These are phyloP conservation scores for Agrocybe chaxingu DNA, from an alignment of 768 basidiomycete species.

Conservation along the genomic window DNA sequence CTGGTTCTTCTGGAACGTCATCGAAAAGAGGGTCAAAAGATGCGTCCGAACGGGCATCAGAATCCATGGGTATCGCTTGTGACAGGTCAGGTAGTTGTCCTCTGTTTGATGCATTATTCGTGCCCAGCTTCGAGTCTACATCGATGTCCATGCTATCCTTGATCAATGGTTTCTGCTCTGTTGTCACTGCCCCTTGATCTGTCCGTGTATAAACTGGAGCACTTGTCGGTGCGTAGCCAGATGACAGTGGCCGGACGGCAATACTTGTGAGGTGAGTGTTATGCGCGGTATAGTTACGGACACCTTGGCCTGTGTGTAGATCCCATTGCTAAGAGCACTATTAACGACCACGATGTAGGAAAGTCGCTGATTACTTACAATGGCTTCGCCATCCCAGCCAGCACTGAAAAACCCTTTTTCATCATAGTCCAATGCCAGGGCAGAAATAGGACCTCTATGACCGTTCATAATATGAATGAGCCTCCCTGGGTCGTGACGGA, in stretches of 20 bases:
- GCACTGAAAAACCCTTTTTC: conserved; percentile 89
- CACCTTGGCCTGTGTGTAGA: conserved; percentile 81
- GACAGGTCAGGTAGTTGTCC: conserved; percentile 11
- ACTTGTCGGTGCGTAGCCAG: conserved; percentile 28
- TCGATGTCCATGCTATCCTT: conserved; percentile 14
- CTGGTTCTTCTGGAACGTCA: conserved; percentile 41
- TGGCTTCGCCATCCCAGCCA: conserved; percentile 90
- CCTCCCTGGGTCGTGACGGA: conserved; percentile 88
- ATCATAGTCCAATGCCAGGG: conserved; percentile 74
- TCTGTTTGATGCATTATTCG: background rate
- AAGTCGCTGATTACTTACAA: conserved; percentile 46
- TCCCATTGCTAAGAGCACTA: conserved; percentile 86
- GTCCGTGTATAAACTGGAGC: conserved; percentile 15
- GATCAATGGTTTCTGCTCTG: background rate
- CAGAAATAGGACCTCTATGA: conserved; percentile 81
- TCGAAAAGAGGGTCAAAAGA: conserved; percentile 91
- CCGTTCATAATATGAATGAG: conserved; percentile 69
- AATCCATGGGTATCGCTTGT: conserved; percentile 24
- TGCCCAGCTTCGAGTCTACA: conserved; percentile 1
- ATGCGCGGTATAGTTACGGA: conserved; percentile 77
- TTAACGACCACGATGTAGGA: conserved; percentile 4
- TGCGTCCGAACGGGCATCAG: conserved; percentile 72
- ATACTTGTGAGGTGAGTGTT: conserved; percentile 82
- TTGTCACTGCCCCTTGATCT: conserved; percentile 6
- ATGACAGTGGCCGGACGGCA: conserved; percentile 64